A percentile compares a stretch with the other conserved stretches of the same genome.
phyloP scores from a whole-genome alignment of 23 red algal species.

The Gracilaria gracilis region DNA sequence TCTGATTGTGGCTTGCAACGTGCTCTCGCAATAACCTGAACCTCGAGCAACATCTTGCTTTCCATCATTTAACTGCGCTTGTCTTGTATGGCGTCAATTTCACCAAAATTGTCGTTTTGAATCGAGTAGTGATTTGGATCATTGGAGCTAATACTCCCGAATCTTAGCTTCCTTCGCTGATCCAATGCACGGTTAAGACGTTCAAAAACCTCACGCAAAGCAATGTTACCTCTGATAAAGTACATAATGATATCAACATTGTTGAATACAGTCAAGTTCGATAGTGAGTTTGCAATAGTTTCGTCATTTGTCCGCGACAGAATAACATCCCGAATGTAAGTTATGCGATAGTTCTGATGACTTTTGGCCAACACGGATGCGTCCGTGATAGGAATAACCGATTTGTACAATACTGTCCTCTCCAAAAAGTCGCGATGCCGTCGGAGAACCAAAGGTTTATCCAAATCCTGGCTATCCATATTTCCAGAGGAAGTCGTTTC shows the following conservation, averaged over 20 bases:
- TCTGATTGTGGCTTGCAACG: background rate
- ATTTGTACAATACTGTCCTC: constrained; percentile 39
- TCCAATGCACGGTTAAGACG: constrained; percentile 18
- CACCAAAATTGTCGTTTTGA: background rate
- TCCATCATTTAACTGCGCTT: background rate
- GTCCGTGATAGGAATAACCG: constrained; percentile 56
- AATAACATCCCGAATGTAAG: constrained; percentile 58
- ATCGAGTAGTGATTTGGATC: background rate
- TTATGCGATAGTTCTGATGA: constrained; percentile 66
- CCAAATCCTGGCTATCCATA: constrained; percentile 10
- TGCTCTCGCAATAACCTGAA: no score
- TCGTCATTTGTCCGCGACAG: constrained; percentile 46
- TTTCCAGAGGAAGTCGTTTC: constrained; percentile 49
- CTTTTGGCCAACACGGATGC: constrained; percentile 33
- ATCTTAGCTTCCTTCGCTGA: constrained; percentile 22
- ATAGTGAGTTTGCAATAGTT: constrained; percentile 21
- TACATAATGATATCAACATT: constrained; percentile 67
- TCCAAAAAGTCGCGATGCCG: constrained; percentile 42
- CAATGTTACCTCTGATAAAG: constrained; percentile 40
- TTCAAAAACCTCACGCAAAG: constrained; percentile 34
- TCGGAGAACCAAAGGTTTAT: constrained; percentile 19
- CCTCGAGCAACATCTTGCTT: background rate
- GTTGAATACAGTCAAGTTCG: constrained; percentile 44
- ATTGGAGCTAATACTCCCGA: constrained; percentile 13
- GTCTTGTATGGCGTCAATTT: background rate